Evolutionary conservation across 352 stramenopile species (phyloP), one percentile per base, ranked within the genome.

Genomic region (Phytopythium delawarense): DNA sequence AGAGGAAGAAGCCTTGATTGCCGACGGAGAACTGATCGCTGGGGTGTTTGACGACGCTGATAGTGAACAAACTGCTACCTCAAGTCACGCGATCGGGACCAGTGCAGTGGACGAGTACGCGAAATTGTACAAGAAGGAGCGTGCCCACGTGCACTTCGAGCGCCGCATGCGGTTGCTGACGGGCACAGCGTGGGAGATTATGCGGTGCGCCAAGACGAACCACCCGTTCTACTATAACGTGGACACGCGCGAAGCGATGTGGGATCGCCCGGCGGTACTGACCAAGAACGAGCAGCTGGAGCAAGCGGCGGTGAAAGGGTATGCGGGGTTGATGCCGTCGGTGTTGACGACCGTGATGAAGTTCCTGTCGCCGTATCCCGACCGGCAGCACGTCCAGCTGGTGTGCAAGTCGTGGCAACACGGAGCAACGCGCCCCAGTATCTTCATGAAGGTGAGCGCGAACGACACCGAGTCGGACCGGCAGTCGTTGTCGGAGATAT

Each of bases 221-320:
- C 75, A 89, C 35, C 78, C 75, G n/a, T 98, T 97, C 62, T 99
- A 94, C 75, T 98, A 92, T 61, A 98, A 99, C 69, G 65, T 58
- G 25, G 91, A 98, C 70, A 98, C 94, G 23, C 91, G 88, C 9
- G 94, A 99, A 83, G 92, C 93, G 32, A 84, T 87, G 42, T 98
- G 92, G 93, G 90, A 98, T 59, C 96, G 87, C 48, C 96, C 96
- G n/a, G 48, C 62, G 7, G 81, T 98, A 28, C 78, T 96, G 58
- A 56, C 88, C n/a, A 87, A 95, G 57, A 88, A 97, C 55, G 84
- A 98, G 64, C 86, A 92, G 49, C 57, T 97, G 39, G 78, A 81
- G 21, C 66, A 69, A 9, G 89, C 94, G 28, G 68, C 69, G 28
- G 30, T 72, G 32, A 65, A 82, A 54, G 79, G 84, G 1, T 99